A percentile compares a stretch with the other conserved stretches of the same genome.
These are phyloP conservation scores for Ophiocordyceps unilateralis DNA, from an alignment of 2,329 filamentous ascomycete genomes.

Conservation along the genomic window DNA sequence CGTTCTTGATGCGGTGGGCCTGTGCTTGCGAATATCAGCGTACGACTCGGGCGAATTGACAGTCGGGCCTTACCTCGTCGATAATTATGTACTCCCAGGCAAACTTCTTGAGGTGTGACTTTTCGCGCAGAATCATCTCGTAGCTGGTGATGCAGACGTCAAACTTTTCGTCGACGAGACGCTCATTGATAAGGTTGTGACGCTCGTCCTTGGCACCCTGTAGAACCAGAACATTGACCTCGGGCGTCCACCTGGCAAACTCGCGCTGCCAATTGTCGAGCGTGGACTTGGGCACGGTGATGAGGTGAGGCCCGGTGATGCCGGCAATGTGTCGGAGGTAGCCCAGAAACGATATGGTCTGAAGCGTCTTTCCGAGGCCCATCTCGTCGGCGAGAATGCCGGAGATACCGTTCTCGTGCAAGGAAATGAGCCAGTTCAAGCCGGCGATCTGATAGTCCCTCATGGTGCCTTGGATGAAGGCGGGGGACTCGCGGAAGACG, in stretches of 20 bases:
- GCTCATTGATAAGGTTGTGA: slow-evolving; percentile 71
- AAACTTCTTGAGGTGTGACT: slow-evolving; percentile 88
- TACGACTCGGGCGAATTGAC: not conserved
- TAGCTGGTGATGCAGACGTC: slow-evolving; percentile 98
- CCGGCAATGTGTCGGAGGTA: slow-evolving; percentile 84
- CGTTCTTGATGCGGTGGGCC: slow-evolving; percentile 97
- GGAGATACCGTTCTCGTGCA: slow-evolving; percentile 97
- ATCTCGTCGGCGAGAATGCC: slow-evolving; percentile 97
- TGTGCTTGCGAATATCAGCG: slow-evolving; percentile 3
- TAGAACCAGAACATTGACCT: slow-evolving; percentile 83
- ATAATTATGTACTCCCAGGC: slow-evolving; percentile 99
- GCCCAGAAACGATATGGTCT: slow-evolving; percentile 92
- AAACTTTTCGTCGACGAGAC: slow-evolving; percentile 85
- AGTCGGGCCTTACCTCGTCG: slow-evolving; percentile 41
- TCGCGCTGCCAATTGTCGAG: slow-evolving; percentile 98
- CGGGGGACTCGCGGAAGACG: slow-evolving; percentile 82
- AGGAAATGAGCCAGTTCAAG: slow-evolving; percentile 91
- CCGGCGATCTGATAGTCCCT: slow-evolving; percentile 93
- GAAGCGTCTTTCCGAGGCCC: slow-evolving; percentile 93
- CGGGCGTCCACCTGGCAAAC: slow-evolving; percentile 85
- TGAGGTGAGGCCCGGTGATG: slow-evolving; percentile 78
- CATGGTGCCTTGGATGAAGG: slow-evolving; percentile 80
- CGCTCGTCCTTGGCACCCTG: slow-evolving; percentile 94
- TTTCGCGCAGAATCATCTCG: slow-evolving; percentile 95
- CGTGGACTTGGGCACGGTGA: slow-evolving; percentile 90